Conservation (phyloP, 116 monocot genomes). For the Papilionanthe hybrid region DNA sequence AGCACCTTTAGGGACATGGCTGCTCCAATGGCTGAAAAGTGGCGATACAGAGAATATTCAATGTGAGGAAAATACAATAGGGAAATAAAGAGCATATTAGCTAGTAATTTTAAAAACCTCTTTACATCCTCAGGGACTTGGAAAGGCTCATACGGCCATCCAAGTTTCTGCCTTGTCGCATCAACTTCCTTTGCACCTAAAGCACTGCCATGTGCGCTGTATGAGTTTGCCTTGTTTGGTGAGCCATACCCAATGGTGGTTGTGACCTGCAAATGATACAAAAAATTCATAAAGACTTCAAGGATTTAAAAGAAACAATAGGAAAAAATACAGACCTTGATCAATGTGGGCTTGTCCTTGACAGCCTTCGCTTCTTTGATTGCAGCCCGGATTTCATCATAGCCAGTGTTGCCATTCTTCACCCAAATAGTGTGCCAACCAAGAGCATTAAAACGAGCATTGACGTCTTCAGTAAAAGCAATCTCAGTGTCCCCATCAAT, state of each 20-base stretch:
- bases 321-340: conserved; percentile 25
- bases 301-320: background rate
- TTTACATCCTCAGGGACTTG: conserved; percentile 63
- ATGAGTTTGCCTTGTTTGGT: conserved; percentile 52
- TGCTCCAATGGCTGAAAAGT: conserved; percentile 82
- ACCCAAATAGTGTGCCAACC: conserved; percentile 74
- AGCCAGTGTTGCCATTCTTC: conserved; percentile 63
- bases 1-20: conserved; percentile 69
- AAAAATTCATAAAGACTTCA: background rate
- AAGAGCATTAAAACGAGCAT: conserved; percentile 47
- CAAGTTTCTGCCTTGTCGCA: conserved; percentile 56
- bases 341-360: conserved; percentile 61
- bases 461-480: conserved; percentile 68
- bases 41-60: background rate
- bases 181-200: conserved; percentile 69
- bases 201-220: conserved; percentile 54
- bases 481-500: conserved; percentile 68
- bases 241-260: conserved; percentile 37
- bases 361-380: conserved; percentile 54
- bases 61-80: background rate
- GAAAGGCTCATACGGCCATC: conserved; percentile 65
- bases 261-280: conserved; percentile 33
- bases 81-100: background rate
- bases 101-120: conserved; percentile 17
- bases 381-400: conserved; percentile 56